Base-by-base conservation (phyloP, 2,329 filamentous ascomycete genomes). In the Scedosporium dehoogii region DNA sequence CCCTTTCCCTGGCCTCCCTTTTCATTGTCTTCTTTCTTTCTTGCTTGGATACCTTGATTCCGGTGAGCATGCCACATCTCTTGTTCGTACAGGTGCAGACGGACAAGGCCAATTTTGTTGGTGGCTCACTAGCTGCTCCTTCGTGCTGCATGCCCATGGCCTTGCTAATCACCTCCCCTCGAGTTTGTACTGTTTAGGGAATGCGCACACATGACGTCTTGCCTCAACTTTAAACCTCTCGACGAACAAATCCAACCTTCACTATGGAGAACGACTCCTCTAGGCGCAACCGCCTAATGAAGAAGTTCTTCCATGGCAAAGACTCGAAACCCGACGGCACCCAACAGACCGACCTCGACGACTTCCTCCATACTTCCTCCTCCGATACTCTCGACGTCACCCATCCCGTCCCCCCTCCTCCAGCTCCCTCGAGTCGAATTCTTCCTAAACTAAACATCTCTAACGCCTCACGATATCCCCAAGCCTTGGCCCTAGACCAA, bases 271-370 rank as follows among this genome's bases (percentile, higher is more conserved):
- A 78, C 73, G 75, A 61, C 79, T 63, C 70, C 73, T 78, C 79
- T 42, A 79, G 75, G 71, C 75, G 79, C 68, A 79, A 79, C 68
- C 83, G 85, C 64, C 73, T 87, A 57, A 87, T 87, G 80, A 84
- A 84, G 66, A 86, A 85, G 75, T 75, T 87, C 63, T 86, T 86
- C 63, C 72, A 72, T 55, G 51, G 21, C 65, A 79, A 76, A 69
- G 78, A 78, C 61, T 72, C 75, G 66, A 79, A 77, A 64, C 65
- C 67, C 41, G 67, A 70, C 18, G 69, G 27, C 7, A 61, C 59
- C 14, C 48, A 56, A 12, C 59, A 61, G 29, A 42, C 74, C 67
- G 79, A 83, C 59, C 76, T 88, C 65, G 79, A 85, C 69, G 80
- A 81, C 65, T 87, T 87, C 71, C 76, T 88, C 60, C 79, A 78